Base-by-base conservation (phyloP, 2,329 filamentous ascomycete genomes). In the Sporothrix euskadiensis region DNA sequence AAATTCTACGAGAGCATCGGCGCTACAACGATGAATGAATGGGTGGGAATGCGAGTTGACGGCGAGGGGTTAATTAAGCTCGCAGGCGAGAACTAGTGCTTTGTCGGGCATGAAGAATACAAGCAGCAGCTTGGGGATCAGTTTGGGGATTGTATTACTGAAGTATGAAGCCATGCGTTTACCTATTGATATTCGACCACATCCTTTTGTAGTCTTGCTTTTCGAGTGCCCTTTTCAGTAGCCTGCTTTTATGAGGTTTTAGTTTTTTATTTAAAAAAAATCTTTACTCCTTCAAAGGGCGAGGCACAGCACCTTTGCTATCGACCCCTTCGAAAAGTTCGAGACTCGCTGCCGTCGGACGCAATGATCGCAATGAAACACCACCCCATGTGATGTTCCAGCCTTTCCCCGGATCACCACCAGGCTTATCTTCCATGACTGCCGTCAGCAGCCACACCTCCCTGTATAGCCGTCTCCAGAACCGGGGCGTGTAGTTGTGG, bases 1-100 rank as follows among this genome's bases (percentile, higher is more conserved):
- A 86, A 90, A 78, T 98, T 98, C 79, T 98, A 98, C 80, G 85
- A 90, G 81, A 86, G 84, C 74, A 87, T 90, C 71, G 92, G 93
- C 0, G 92, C 92, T 0, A 85, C 82, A 77, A 83, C 84, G 76
- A 89, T 91, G 90, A 83, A 85, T 75, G 90, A 92, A 74, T 95
- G 92, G 92, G 87, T 93, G 19, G 88, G 88, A 1, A 90, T 95
- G 88, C 87, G 92, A 47, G 89, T 94, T 0, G 91, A 94, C 74
- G 88, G 90, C 3, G 88, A 91, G 19, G 87, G 82, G 0, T 79
- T 95, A 81, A 82, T 80, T 39, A 90, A 87, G 82, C 80, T 94
- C 78, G 90, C 88, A 1, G 71, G 39, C 2, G 66, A 39, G 4
- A 39, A 56, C 3, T 54, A 69, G 66, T 19, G 2, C 14, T 19